A percentile compares a stretch with the other conserved stretches of the same genome.
Evolutionary conservation across 768 basidiomycete species (phyloP).

Genomic region (Boletus barrowsii): DNA sequence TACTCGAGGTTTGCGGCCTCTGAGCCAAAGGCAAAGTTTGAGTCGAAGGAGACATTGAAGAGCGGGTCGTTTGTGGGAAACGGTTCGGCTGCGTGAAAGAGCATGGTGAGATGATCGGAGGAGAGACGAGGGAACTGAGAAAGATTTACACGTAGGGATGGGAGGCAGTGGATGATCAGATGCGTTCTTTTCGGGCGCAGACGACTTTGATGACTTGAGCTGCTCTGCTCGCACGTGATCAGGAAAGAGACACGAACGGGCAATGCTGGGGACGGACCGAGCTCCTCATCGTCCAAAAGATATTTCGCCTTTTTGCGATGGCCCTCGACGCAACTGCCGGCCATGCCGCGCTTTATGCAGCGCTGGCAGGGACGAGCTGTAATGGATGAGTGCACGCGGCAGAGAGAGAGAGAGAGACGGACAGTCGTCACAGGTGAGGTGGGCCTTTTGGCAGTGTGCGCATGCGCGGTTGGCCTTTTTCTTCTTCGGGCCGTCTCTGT

Average conservation of each 20-base stretch:
- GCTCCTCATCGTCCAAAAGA: constrained; percentile 89
- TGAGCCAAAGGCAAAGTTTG: constrained; percentile 69
- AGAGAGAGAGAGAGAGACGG: constrained; percentile 33
- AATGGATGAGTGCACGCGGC: background rate
- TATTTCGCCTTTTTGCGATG: constrained; percentile 98
- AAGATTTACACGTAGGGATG: constrained; percentile 31
- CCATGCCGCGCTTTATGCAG: constrained; percentile 92
- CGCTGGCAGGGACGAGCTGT: constrained; percentile 94
- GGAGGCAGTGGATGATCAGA: constrained; percentile 29
- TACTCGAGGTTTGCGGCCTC: constrained; percentile 94
- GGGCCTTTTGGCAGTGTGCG: constrained; percentile 94
- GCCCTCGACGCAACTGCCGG: constrained; percentile 86
- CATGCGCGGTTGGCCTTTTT: constrained; percentile 95
- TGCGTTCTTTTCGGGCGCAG: constrained; percentile 24
- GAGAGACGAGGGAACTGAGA: background rate
- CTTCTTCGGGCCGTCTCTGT: constrained; percentile 81
- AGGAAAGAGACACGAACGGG: constrained; percentile 2
- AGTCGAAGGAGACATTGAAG: constrained; percentile 59
- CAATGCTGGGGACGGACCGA: constrained; percentile 49
- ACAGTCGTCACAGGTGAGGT: constrained; percentile 99
- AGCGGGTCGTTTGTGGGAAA: constrained; percentile 56
- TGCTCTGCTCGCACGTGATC: constrained; percentile 38
- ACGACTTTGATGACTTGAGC: constrained; percentile 34
- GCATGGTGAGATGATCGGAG: constrained; percentile 10
- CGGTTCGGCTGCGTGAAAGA: constrained; percentile 40